A percentile compares a stretch with the other conserved stretches of the same genome.
Evolutionary conservation across 441 rosid genomes (phyloP).

Genomic region (Erysimum cheiri): DNA sequence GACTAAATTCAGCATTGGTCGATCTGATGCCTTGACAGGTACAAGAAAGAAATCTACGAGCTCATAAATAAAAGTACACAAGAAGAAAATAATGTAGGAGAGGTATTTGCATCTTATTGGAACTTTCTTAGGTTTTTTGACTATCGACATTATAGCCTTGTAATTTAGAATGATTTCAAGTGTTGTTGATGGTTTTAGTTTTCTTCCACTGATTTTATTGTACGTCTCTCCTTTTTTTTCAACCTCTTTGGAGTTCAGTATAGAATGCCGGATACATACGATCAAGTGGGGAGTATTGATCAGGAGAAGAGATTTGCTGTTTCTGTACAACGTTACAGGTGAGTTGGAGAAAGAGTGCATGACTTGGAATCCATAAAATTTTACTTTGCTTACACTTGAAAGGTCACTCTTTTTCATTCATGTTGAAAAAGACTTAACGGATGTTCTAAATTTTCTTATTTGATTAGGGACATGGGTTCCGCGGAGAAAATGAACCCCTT

Average conservation of each 20-base stretch:
- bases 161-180: neutral
- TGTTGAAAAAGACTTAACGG: constrained; percentile 6
- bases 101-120: constrained; percentile 53
- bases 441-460: constrained; percentile 15
- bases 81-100: constrained; percentile 64
- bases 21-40: constrained; percentile 51
- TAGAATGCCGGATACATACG: constrained; percentile 95
- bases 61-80: constrained; percentile 74
- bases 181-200: neutral
- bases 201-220: neutral
- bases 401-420: constrained; percentile 22
- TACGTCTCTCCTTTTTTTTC: constrained; percentile 19
- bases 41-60: constrained; percentile 79
- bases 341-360: constrained; percentile 39
- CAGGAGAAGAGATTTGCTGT: constrained; percentile 94
- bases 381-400: constrained; percentile 18
- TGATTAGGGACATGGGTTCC: constrained; percentile 63
- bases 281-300: constrained; percentile 74
- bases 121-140: neutral
- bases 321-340: constrained; percentile 87
- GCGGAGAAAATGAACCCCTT: constrained; percentile 92
- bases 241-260: constrained; percentile 59
- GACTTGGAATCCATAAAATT: constrained; percentile 12
- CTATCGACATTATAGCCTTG: neutral
- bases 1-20: constrained; percentile 20